Conservation (phyloP, 2,329 filamentous ascomycete genomes). For the Aspergillus sp. region DNA sequence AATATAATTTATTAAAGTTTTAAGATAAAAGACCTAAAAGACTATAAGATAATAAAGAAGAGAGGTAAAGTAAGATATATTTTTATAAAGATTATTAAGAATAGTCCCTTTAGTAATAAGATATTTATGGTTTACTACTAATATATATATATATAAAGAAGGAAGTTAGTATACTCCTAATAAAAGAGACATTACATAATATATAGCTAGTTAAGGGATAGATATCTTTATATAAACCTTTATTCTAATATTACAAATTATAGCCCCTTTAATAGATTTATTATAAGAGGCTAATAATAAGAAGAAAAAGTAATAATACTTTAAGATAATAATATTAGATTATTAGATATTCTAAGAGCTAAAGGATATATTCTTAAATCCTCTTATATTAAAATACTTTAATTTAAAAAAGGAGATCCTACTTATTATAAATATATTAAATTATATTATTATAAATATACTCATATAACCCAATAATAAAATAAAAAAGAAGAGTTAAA, state of each 20-base stretch:
- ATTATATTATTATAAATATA: conserved; percentile 8
- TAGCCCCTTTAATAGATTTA: conserved; percentile 6
- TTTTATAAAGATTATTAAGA: too few relatives aligned
- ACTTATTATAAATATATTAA: conserved; percentile 20
- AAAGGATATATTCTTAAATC: conserved; percentile 11
- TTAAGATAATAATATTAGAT: not conserved
- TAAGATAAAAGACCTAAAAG: too few relatives aligned
- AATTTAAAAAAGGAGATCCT: conserved; percentile 6
- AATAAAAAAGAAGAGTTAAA: too few relatives aligned
- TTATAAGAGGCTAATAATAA: conserved; percentile 1
- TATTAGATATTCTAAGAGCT: conserved; percentile 9
- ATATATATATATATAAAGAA: not conserved
- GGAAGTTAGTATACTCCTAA: not conserved
- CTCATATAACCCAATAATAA: conserved; percentile 7
- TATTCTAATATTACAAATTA: conserved; percentile 2
- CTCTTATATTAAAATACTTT: conserved; percentile 14
- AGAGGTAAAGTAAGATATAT: too few relatives aligned
- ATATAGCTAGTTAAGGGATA: not conserved
- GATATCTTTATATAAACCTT: not conserved
- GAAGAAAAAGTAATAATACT: not conserved
- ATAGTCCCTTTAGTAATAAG: too few relatives aligned
- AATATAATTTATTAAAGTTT: too few relatives aligned
- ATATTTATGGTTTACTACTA: too few relatives aligned
- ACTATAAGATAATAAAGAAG: too few relatives aligned
- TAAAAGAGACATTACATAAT: not conserved